phyloP scores from a whole-genome alignment of 495 filamentous ascomycete species.

The Xanthoparmelia taractica region DNA sequence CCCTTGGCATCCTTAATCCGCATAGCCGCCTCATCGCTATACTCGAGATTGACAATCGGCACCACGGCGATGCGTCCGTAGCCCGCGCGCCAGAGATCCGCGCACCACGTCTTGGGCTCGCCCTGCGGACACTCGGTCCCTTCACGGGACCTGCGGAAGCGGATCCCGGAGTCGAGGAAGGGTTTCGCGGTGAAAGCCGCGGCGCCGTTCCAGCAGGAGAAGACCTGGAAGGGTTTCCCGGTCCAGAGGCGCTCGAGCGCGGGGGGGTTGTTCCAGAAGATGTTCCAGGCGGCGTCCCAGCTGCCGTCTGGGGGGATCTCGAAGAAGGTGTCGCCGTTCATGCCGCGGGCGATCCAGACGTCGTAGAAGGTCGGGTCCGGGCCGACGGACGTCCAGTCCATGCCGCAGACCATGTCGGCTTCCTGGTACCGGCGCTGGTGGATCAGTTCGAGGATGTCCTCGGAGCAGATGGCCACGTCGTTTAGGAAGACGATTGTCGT shows the following conservation, averaged over 20 bases:
- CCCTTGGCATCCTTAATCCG: constrained; percentile 38
- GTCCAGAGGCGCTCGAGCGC: constrained; percentile 24
- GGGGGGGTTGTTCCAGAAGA: constrained; percentile 17
- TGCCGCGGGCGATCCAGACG: constrained; percentile 42
- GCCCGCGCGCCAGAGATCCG: neutral
- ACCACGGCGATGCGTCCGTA: neutral
- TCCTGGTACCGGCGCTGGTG: constrained; percentile 37
- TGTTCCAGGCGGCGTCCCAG: constrained; percentile 37
- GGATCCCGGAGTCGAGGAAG: constrained; percentile 29
- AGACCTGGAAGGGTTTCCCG: constrained; percentile 44
- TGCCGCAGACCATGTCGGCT: constrained; percentile 47
- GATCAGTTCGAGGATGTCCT: constrained; percentile 47
- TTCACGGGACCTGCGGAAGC: constrained; percentile 30
- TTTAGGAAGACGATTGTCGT: constrained; percentile 44
- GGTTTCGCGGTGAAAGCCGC: constrained; percentile 32
- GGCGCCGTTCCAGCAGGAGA: constrained; percentile 48
- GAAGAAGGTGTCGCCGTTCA: constrained; percentile 45
- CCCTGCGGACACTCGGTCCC: neutral
- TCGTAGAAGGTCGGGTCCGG: constrained; percentile 43
- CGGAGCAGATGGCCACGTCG: constrained; percentile 42
- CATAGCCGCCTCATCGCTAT: constrained; percentile 32
- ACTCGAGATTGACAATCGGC: constrained; percentile 37
- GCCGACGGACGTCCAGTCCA: constrained; percentile 45
- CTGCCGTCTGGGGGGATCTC: constrained; percentile 39
- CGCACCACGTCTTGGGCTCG: neutral